phyloP scores from a whole-genome alignment of 2,329 filamentous ascomycete genomes.

The Nemania sp. region DNA sequence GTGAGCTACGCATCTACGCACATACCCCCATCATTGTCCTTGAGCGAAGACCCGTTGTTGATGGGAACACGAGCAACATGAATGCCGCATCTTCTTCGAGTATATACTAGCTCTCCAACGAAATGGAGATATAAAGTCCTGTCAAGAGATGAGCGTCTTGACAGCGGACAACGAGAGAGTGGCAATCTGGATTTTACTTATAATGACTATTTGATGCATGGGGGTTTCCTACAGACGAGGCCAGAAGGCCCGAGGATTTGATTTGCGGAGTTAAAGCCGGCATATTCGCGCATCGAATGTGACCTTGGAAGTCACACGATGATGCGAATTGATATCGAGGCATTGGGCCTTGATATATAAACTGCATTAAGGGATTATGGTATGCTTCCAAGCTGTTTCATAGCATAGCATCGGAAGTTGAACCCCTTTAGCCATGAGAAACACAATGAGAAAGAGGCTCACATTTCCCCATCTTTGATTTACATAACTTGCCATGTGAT shows the following conservation, averaged over 20 bases:
- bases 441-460: background rate
- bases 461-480: background rate
- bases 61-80: conserved; percentile 4
- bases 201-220: conserved; percentile 6
- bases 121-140: background rate
- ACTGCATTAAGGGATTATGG: conserved; percentile 21
- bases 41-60: conserved; percentile 4
- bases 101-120: conserved; percentile 9
- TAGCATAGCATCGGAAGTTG: background rate
- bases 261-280: background rate
- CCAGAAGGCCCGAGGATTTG: background rate
- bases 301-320: background rate
- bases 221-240: background rate
- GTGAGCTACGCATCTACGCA: conserved; percentile 6
- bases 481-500: conserved; percentile 3
- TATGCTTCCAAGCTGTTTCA: background rate
- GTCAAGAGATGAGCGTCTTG: background rate
- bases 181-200: background rate
- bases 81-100: background rate
- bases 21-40: conserved; percentile 10
- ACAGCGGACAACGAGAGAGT: background rate
- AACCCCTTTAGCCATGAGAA: background rate
- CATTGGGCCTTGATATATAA: conserved; percentile 4
- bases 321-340: background rate
- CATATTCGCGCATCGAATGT: background rate